These are phyloP conservation scores for Asterionellopsis glacialis DNA, from an alignment of 108 stramenopile genomes.

Conservation along the genomic window DNA sequence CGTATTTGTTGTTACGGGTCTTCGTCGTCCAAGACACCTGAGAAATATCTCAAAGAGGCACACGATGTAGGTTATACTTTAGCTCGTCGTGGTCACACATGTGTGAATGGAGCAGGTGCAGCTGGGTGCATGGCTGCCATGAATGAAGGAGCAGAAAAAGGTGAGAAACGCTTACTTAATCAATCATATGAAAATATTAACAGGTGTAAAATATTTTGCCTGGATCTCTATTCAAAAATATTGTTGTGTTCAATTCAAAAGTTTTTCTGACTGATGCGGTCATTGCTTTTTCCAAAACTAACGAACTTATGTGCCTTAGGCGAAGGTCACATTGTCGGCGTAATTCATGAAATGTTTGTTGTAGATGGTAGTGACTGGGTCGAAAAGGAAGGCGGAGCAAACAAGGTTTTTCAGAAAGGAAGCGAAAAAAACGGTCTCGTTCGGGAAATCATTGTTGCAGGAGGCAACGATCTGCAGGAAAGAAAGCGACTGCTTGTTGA, in stretches of 20 bases:
- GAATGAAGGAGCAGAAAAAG: slow-evolving; percentile 70
- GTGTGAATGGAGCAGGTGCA: slow-evolving; percentile 88
- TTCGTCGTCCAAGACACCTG: slow-evolving; percentile 63
- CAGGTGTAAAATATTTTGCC: too few species aligned
- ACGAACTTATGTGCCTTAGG: slow-evolving; percentile 9
- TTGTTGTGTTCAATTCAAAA: too few species aligned
- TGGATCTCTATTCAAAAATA: too few species aligned
- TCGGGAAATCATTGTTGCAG: slow-evolving; percentile 65
- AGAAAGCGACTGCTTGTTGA: slow-evolving; percentile 80
- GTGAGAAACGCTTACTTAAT: too few species aligned
- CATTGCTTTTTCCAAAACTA: too few species aligned
- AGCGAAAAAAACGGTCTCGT: slow-evolving; percentile 19
- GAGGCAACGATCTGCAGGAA: slow-evolving; percentile 82
- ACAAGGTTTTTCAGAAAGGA: slow-evolving; percentile 36
- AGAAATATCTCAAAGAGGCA: slow-evolving; percentile 55
- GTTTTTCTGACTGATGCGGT: too few species aligned
- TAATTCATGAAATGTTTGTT: slow-evolving; percentile 91
- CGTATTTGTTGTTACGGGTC: slow-evolving; percentile 83
- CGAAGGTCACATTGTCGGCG: slow-evolving; percentile 79
- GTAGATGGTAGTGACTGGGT: slow-evolving; percentile 76
- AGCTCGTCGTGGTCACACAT: slow-evolving; percentile 70
- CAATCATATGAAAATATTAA: too few species aligned
- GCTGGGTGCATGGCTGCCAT: slow-evolving; percentile 85
- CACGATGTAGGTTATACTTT: slow-evolving; percentile 60
- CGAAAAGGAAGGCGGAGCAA: slow-evolving; percentile 35